Evolutionary conservation across 306 rosid genomes (phyloP), one percentile per base, ranked within the genome.

Genomic region (Inga laurina): DNA sequence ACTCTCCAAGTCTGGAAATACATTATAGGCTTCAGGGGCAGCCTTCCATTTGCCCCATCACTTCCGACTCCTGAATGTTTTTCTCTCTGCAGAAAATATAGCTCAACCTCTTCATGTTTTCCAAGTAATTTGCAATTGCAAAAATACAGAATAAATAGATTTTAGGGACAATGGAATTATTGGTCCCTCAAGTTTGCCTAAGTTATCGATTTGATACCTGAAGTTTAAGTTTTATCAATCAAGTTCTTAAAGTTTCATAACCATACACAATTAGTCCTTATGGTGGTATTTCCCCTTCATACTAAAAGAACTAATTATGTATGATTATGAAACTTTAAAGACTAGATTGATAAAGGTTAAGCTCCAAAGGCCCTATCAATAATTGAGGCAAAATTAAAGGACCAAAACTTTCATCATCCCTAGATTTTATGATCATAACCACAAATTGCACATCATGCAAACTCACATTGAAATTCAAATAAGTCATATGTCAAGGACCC

Each of bases 1-100:
- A 90, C 83, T 87, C 96, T 88, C 96, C 96, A 92, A 64, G 93
- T 86, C 49, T 88, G 92, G 83, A 87, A 90, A 81, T 87, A 54
- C 71, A 85, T 86, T 54, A 92, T 90, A 75, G 94, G 94, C 78
- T 90, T 92, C 80, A 81, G 64, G 19, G 94, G 88, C 52, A 76
- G 81, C 82, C 83, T 90, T 84, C 91, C 94, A 51, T 48, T 90
- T 44, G 85, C 64, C 48, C 88, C 91, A 70, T 90, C 90, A 79
- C 84, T 89, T 82, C 41, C 71, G 7, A 65, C 21, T 65, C 83
- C 35, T 7, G 88, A 88, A 76, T 87, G 87, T 76, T 87, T 86
- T 81, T 90, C 96, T 84, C 96, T 90, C 94, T 92, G 88, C 88
- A 81, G 57, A 79, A 30, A 54, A 41, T 78, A 65, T 34, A 62